These are phyloP conservation scores for Copromyces sp. DNA, from an alignment of 495 filamentous ascomycete species.

Conservation along the genomic window DNA sequence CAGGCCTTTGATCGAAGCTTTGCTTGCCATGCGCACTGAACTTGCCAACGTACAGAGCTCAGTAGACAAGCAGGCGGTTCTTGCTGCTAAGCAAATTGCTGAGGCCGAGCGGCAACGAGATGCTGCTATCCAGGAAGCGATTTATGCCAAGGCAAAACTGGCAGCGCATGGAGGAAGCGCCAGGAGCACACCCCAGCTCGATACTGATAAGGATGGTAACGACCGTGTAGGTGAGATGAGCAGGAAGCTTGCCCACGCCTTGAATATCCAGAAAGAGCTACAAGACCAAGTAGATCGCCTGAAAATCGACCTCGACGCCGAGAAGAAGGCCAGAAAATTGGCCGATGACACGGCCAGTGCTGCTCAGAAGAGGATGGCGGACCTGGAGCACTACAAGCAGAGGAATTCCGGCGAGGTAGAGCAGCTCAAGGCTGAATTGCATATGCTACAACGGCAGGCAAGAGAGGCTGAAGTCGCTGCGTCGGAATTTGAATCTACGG, in stretches of 20 bases:
- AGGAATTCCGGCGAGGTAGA: constrained; percentile 74
- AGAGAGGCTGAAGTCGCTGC: constrained; percentile 68
- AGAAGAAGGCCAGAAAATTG: constrained; percentile 66
- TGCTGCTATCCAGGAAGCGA: constrained; percentile 80
- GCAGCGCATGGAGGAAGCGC: constrained; percentile 70
- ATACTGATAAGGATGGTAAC: constrained; percentile 49
- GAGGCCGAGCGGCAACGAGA: constrained; percentile 91
- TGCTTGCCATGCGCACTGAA: constrained; percentile 81
- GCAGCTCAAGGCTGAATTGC: constrained; percentile 71
- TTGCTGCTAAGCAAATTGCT: constrained; percentile 80
- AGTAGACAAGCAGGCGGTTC: constrained; percentile 72
- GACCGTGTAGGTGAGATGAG: constrained; percentile 71
- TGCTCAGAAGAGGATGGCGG: constrained; percentile 69
- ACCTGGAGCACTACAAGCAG: constrained; percentile 73
- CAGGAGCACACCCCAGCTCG: constrained; percentile 59
- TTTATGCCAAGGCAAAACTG: constrained; percentile 87
- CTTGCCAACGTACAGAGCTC: constrained; percentile 74
- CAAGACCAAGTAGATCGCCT: constrained; percentile 58
- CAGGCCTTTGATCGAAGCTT: constrained; percentile 81
- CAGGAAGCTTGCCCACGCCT: constrained; percentile 67
- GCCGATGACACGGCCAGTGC: constrained; percentile 83
- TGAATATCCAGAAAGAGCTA: constrained; percentile 68
- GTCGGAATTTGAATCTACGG: constrained; percentile 62
- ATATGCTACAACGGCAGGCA: constrained; percentile 59
- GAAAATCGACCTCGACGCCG: constrained; percentile 61